Conservation (phyloP, 306 rosid species). For the Elaeagnus macrophylla region DNA sequence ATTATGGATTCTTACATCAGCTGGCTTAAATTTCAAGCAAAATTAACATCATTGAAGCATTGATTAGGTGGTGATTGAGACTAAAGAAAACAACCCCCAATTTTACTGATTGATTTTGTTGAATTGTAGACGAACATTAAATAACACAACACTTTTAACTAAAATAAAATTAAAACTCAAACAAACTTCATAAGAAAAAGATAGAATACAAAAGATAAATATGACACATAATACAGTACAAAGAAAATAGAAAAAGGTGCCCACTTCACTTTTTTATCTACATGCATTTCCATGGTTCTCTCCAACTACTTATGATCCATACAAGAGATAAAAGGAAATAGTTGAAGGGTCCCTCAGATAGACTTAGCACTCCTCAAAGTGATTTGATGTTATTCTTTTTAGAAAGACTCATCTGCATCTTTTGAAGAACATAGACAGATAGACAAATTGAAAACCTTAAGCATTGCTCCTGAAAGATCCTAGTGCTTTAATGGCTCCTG, state of each 20-base stretch:
- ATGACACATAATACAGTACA: conserved; percentile 21
- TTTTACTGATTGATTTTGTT: neutral
- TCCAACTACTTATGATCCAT: conserved; percentile 4
- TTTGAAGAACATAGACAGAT: neutral
- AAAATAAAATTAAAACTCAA: conserved; percentile 7
- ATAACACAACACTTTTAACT: conserved; percentile 14
- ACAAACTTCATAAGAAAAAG: conserved; percentile 2
- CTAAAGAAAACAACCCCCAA: conserved; percentile 8
- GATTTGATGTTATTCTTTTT: conserved; percentile 20
- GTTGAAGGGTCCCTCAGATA: conserved; percentile 21
- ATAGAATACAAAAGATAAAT: conserved; percentile 21
- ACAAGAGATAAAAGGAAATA: conserved; percentile 3
- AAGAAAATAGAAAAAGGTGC: conserved; percentile 11
- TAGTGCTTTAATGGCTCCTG: conserved; percentile 77
- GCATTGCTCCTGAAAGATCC: conserved; percentile 95
- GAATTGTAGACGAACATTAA: neutral
- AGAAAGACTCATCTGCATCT: conserved; percentile 16
- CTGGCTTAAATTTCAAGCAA: neutral
- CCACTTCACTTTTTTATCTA: conserved; percentile 39
- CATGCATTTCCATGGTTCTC: conserved; percentile 42
- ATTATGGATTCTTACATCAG: neutral
- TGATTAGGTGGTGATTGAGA: conserved; percentile 12
- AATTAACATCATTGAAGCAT: neutral
- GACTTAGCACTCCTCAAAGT: conserved; percentile 30
- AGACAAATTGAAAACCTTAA: conserved; percentile 17